Conservation (phyloP, 2,329 filamentous ascomycete genomes). For the Ophiostoma triangulosporum region DNA sequence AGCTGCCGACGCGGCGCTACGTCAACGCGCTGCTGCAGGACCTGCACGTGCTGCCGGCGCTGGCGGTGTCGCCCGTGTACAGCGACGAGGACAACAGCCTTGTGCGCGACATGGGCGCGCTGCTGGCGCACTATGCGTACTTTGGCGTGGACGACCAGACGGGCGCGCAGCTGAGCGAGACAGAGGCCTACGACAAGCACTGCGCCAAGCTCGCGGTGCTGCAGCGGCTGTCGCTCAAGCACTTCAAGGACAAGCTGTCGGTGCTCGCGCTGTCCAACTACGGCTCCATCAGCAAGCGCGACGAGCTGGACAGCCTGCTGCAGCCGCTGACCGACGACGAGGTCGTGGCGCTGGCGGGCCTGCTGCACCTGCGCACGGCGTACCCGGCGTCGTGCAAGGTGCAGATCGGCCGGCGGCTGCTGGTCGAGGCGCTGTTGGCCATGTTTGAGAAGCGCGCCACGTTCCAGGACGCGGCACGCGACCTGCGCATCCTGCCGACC, state of each 20-base stretch:
- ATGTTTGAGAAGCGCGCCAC: constrained; percentile 64
- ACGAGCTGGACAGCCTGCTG: constrained; percentile 66
- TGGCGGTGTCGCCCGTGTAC: constrained; percentile 67
- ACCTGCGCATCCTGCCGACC: constrained; percentile 68
- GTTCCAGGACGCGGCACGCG: constrained; percentile 66
- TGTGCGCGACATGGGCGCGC: constrained; percentile 62
- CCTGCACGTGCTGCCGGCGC: constrained; percentile 64
- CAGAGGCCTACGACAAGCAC: constrained; percentile 67
- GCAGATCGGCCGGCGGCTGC: constrained; percentile 46
- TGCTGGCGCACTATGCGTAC: constrained; percentile 76
- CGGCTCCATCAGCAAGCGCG: constrained; percentile 66
- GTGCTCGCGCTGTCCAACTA: constrained; percentile 88
- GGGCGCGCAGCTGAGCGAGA: constrained; percentile 57
- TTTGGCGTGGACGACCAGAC: constrained; percentile 90
- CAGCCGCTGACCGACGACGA: constrained; percentile 62
- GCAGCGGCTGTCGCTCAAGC: constrained; percentile 63
- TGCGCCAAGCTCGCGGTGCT: constrained; percentile 64
- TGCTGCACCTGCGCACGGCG: constrained; percentile 65
- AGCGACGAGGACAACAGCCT: constrained; percentile 61
- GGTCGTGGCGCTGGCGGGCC: constrained; percentile 50
- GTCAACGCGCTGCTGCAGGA: constrained; percentile 81
- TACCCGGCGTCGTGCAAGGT: constrained; percentile 64
- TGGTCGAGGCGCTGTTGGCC: constrained; percentile 59
- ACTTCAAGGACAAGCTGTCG: constrained; percentile 83
- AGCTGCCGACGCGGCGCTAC: constrained; percentile 85